Evolutionary conservation across 257 asterid genomes (phyloP), one percentile per base, ranked within the genome.

Genomic region (Solanum commersonii): DNA sequence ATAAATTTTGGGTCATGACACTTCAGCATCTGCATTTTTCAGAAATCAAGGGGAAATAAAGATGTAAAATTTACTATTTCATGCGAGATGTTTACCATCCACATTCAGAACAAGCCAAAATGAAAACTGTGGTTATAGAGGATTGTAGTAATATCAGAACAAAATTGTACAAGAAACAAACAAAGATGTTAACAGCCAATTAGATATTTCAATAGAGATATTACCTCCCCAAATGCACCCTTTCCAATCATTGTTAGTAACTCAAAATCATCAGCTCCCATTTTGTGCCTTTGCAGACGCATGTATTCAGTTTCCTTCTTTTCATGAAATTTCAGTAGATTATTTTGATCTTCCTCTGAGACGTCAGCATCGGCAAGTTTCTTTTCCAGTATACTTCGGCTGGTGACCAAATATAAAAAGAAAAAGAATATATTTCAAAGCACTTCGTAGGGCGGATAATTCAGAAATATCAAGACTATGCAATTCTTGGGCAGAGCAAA

Each of bases 201-300:
- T 49, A 49, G 70, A 52, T 31, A 8, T 29, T 49, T 49, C 86
- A 82, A 31, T 31, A 82, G 71, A 82, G 70, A 31, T 20, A 10
- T 84, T 94, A 97, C 99, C 99, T 97, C 99, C 34, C 99, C 99
- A 88, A 97, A 97, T 87, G 99, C 99, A 88, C 99, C 99, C 91
- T 97, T 97, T 78, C 99, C 99, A 35, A 97, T 97, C 98, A 96
- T 96, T 74, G 99, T 97, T 89, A 97, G 90, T 83, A 97, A 90
- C 92, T 97, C 99, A 91, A 97, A 97, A 88, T 97, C 98, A 90
- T 93, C 99, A 77, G 92, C 96, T 60, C 98, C 98, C 98, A 95
- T 97, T 93, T 96, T 97, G 91, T 96, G 99, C 93, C 99, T 92
- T 91, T 96, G 98, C 71, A 97, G 96, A 87, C 99, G 98, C 99